Base-by-base conservation (phyloP, 2,329 filamentous ascomycete genomes). In the Fonsecaea multimorphosa region DNA sequence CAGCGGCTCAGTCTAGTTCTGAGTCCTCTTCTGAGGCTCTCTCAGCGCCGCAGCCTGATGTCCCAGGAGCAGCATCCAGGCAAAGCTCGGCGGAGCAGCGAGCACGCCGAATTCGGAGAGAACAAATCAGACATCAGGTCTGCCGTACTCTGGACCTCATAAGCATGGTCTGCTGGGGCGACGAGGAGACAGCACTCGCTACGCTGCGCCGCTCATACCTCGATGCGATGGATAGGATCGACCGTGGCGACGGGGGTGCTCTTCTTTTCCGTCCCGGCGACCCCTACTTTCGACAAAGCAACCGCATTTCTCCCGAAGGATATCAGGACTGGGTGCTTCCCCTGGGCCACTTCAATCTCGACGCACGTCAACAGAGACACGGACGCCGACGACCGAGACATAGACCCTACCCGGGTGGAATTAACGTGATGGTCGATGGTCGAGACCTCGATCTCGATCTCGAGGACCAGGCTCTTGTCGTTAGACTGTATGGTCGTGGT, bases 241-340 rank as follows among this genome's bases (percentile, higher is more conserved):
- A 46, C 19, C 9, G 44, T 46, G 22, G 19, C 19, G 44, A 46
- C 19, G 6, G 3, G 9, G n/a, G 9, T 11, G 14, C 9, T 7
- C 19, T 24, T 22, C 44, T 46, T 46, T 46, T 12, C 19, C 8
- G 11, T 46, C 44, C 19, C 19, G 12, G 19, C 5, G 44, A 46
- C 12, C 44, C 19, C 44, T 19, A 46, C 19, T 24, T 24, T 24
- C 19, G 8, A 22, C 5, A 46, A 12, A 24, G 9, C 19, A 11
- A 11, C 8, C n/a, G 11, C 44, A 9, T 7, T 12, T 22, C 12
- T 11, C 11, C 44, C 19, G 44, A 46, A 24, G 44, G 12, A 11
- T 46, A 46, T 46, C 19, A 46, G 19, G 44, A 46, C 44, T 46
- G 44, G 44, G 44, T 46, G 44, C 14, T 46, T 46, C 44, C 44